Evolutionary conservation across 73 alveolate genomes (phyloP).

Genomic region (Blepharisma japonicum): DNA sequence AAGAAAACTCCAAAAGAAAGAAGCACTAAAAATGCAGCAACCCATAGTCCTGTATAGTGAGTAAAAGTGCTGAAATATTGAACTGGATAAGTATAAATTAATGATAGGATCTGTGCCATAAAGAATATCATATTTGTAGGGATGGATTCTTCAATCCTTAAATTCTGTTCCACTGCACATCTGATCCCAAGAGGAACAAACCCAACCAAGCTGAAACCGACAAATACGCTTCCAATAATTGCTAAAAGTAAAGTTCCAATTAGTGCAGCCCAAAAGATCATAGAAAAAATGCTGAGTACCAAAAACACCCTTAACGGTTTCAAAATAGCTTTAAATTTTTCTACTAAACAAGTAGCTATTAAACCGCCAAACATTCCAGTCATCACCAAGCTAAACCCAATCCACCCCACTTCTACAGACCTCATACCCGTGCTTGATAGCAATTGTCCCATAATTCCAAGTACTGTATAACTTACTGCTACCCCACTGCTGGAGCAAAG

Average conservation of each 20-base stretch:
- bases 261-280: slow-evolving; percentile 29
- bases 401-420: slow-evolving; percentile 26
- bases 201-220: slow-evolving; percentile 21
- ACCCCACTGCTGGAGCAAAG: slow-evolving; percentile 6
- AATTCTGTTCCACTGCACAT: slow-evolving; percentile 30
- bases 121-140: slow-evolving; percentile 28
- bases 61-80: neutral
- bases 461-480: slow-evolving; percentile 18
- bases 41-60: slow-evolving; percentile 24
- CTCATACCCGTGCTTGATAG: neutral
- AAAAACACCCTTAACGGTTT: slow-evolving; percentile 20
- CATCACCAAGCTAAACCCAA: slow-evolving; percentile 22
- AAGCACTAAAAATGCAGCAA: neutral
- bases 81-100: slow-evolving; percentile 29
- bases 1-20: slow-evolving; percentile 2
- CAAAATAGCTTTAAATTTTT: slow-evolving; percentile 4
- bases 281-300: neutral
- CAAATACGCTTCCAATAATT: neutral
- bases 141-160: slow-evolving; percentile 19
- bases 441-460: slow-evolving; percentile 23
- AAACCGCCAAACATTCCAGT: slow-evolving; percentile 29
- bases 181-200: slow-evolving; percentile 29
- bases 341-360: slow-evolving; percentile 2
- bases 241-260: neutral
- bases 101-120: slow-evolving; percentile 16